A percentile compares a stretch with the other conserved stretches of the same genome.
Evolutionary conservation across 371 early-diverging fungal genomes (phyloP).

Genomic region (Blakeslea trispora): DNA sequence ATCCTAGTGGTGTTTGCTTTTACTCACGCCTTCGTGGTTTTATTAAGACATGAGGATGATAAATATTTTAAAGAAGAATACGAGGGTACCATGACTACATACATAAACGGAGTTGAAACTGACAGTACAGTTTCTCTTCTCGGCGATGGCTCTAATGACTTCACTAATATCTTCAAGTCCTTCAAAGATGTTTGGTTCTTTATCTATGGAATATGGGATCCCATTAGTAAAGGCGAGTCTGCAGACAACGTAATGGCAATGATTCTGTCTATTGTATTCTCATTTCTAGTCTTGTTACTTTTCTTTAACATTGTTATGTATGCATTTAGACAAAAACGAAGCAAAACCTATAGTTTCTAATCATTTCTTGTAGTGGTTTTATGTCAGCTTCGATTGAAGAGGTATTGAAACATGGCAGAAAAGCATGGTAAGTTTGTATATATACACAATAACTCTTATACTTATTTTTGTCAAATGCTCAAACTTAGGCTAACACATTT

Average conservation of each 20-base stretch:
- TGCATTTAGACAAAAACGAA: neutral
- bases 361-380: constrained; percentile 1
- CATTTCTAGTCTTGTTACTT: constrained; percentile 8
- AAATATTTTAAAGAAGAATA: constrained; percentile 11
- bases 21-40: neutral
- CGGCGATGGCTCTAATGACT: constrained; percentile 5
- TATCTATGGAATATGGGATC: constrained; percentile 14
- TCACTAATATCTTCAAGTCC: constrained; percentile 7
- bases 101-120: neutral
- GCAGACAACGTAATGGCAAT: constrained; percentile 4
- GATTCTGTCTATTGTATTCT: constrained; percentile 8
- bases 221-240: constrained; percentile 3
- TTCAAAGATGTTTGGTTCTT: constrained; percentile 12
- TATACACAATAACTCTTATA: neutral
- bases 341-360: neutral
- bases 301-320: constrained; percentile 20
- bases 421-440: neutral
- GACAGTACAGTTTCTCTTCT: neutral
- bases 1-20: constrained; percentile 9
- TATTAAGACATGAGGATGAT: neutral
- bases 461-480: neutral
- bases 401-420: neutral
- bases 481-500: constrained; percentile 4
- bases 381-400: constrained; percentile 8
- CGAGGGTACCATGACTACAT: neutral